Percentiles rank a stretch among this genome's conserved stretches.
Evolutionary conservation across 2,329 filamentous ascomycete species (phyloP).

Genomic region (Alternaria panax): DNA sequence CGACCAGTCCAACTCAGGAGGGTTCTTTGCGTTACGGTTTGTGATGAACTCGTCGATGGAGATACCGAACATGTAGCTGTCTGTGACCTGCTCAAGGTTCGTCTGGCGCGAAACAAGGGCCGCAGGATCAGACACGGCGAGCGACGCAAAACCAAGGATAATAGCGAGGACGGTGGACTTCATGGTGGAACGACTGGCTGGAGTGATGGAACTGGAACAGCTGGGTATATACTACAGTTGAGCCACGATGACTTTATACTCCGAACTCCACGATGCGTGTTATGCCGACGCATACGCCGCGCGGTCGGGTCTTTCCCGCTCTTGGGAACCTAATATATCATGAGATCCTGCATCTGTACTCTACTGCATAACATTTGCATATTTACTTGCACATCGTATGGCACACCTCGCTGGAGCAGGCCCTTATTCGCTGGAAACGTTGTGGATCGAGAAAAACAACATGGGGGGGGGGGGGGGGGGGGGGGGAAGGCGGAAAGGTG

Average conservation of each 20-base stretch:
- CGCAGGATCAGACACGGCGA: not conserved
- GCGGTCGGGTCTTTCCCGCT: not conserved
- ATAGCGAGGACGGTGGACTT: not conserved
- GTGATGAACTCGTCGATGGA: conserved; percentile 54
- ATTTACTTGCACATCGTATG: not conserved
- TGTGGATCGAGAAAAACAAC: not conserved
- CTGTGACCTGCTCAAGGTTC: conserved; percentile 41
- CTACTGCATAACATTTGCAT: not conserved
- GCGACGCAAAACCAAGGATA: not conserved
- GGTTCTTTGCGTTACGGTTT: conserved; percentile 50
- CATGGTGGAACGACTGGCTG: not conserved
- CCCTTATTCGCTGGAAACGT: not conserved
- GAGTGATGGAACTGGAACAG: not conserved
- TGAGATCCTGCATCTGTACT: not conserved
- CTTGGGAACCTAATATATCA: not conserved
- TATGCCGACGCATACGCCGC: not conserved
- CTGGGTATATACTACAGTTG: not conserved
- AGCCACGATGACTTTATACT: not conserved
- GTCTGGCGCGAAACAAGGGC: not conserved
- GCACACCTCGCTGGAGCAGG: not conserved
- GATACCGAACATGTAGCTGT: conserved; percentile 57
- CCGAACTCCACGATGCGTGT: not conserved
- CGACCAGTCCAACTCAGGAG: conserved; percentile 43
- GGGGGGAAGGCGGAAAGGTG: not conserved
- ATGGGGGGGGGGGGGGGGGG: not conserved